Percentiles rank a stretch among this genome's conserved stretches.
These are phyloP conservation scores for Aspergillus fumigatus DNA, from an alignment of 2,329 filamentous ascomycete species.

Conservation along the genomic window DNA sequence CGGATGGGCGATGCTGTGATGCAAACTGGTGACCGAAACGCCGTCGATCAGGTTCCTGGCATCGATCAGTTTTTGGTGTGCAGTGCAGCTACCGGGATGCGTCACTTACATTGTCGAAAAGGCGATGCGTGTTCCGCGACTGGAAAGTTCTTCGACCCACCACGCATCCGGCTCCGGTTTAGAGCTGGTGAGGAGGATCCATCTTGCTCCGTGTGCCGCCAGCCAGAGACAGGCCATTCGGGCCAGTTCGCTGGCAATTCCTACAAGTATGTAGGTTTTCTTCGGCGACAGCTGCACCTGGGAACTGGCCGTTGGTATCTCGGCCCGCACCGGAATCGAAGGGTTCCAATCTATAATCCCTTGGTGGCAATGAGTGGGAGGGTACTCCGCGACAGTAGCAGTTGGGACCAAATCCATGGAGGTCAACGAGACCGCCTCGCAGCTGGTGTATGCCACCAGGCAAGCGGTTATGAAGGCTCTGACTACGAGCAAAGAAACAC, in stretches of 20 bases:
- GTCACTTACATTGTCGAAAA: constrained; percentile 7
- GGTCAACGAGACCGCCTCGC: not conserved
- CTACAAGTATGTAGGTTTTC: constrained; percentile 24
- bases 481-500: not conserved
- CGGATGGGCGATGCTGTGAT: not conserved
- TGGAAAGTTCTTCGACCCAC: constrained; percentile 15
- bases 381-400: not conserved
- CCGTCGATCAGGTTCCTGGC: not conserved
- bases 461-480: not conserved
- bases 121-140: constrained; percentile 6
- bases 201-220: constrained; percentile 20
- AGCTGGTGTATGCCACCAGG: not conserved
- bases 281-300: constrained; percentile 1
- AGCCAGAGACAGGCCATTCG: constrained; percentile 23
- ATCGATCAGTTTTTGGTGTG: not conserved
- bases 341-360: constrained; percentile 1
- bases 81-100: not conserved
- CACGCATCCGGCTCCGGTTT: constrained; percentile 16
- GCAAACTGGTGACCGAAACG: not conserved
- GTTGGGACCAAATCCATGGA: not conserved
- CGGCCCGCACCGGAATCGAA: not conserved
- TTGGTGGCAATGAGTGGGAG: not conserved
- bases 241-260: constrained; percentile 22
- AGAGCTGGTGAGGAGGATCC: constrained; percentile 23
- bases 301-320: constrained; percentile 2